Conservation (phyloP, 108 stramenopile genomes). For the Nitzschia sp. region DNA sequence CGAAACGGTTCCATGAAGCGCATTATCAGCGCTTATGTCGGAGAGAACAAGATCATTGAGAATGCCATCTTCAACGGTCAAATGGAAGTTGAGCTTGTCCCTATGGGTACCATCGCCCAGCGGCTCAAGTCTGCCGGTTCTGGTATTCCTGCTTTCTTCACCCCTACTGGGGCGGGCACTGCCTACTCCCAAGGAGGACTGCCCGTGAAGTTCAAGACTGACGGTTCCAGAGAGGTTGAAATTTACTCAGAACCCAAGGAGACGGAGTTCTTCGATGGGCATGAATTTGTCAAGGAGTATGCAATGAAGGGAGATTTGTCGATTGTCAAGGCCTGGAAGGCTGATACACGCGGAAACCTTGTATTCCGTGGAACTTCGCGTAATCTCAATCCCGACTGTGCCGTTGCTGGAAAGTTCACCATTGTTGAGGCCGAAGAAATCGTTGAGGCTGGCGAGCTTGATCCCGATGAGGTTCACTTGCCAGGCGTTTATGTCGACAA, state of each 20-base stretch:
- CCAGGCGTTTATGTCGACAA: slow-evolving; percentile 90
- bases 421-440: slow-evolving; percentile 91
- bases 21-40: slow-evolving; percentile 87
- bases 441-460: slow-evolving; percentile 80
- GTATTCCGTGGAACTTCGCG: slow-evolving; percentile 84
- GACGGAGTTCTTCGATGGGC: slow-evolving; percentile 73
- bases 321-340: slow-evolving; percentile 86
- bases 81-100: slow-evolving; percentile 87
- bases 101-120: slow-evolving; percentile 88
- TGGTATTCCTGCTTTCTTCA: slow-evolving; percentile 90
- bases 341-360: slow-evolving; percentile 92
- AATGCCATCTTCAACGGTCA: slow-evolving; percentile 79
- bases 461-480: slow-evolving; percentile 87
- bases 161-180: slow-evolving; percentile 89
- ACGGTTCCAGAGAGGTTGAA: slow-evolving; percentile 61
- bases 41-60: slow-evolving; percentile 89
- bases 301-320: slow-evolving; percentile 76
- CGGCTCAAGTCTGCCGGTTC: slow-evolving; percentile 83
- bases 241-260: slow-evolving; percentile 53
- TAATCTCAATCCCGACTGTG: slow-evolving; percentile 91
- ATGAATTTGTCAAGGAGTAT: slow-evolving; percentile 90
- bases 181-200: slow-evolving; percentile 88
- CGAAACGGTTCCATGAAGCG: slow-evolving; percentile 82
- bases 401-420: slow-evolving; percentile 81
- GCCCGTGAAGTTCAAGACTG: slow-evolving; percentile 81